A percentile compares a stretch with the other conserved stretches of the same genome.
phyloP scores from a whole-genome alignment of 2,329 filamentous ascomycete genomes.

The Cordyceps farinosa region DNA sequence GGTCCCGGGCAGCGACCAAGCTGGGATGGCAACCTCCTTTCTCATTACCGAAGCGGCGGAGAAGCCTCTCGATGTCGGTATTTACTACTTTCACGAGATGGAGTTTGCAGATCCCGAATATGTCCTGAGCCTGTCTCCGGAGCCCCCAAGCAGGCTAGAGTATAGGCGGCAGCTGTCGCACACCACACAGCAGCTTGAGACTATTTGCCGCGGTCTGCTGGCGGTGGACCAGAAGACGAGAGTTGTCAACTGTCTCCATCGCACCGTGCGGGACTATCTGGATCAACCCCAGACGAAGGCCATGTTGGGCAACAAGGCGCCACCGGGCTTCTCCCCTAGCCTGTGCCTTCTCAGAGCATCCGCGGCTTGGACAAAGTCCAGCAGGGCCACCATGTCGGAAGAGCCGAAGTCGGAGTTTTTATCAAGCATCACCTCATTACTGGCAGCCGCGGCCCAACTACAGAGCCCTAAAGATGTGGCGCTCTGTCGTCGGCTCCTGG shows the following conservation, averaged over 20 bases:
- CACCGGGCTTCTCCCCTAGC: neutral
- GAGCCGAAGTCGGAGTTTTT: slow-evolving; percentile 9
- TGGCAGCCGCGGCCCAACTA: neutral
- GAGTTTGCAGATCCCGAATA: slow-evolving; percentile 4
- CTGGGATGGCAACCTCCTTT: slow-evolving; percentile 3
- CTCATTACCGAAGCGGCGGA: slow-evolving; percentile 9
- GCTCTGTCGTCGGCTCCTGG: neutral
- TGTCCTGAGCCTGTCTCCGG: neutral
- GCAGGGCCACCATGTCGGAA: slow-evolving; percentile 6
- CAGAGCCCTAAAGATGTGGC: neutral
- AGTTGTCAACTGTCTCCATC: slow-evolving; percentile 9
- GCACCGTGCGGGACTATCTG: slow-evolving; percentile 11
- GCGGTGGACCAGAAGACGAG: neutral
- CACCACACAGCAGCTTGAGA: neutral
- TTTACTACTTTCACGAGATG: slow-evolving; percentile 14
- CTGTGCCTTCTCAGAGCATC: slow-evolving; percentile 7
- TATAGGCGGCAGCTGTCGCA: slow-evolving; percentile 3
- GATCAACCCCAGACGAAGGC: neutral
- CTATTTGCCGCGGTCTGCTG: neutral
- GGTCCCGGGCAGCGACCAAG: neutral
- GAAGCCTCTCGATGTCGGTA: slow-evolving; percentile 5
- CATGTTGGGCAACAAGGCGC: neutral
- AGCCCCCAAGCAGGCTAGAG: slow-evolving; percentile 1
- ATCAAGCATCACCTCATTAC: neutral
- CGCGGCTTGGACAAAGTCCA: slow-evolving; percentile 8